Base-by-base conservation (phyloP, 805 yeast genomes). In the Barnettozyma populi region DNA sequence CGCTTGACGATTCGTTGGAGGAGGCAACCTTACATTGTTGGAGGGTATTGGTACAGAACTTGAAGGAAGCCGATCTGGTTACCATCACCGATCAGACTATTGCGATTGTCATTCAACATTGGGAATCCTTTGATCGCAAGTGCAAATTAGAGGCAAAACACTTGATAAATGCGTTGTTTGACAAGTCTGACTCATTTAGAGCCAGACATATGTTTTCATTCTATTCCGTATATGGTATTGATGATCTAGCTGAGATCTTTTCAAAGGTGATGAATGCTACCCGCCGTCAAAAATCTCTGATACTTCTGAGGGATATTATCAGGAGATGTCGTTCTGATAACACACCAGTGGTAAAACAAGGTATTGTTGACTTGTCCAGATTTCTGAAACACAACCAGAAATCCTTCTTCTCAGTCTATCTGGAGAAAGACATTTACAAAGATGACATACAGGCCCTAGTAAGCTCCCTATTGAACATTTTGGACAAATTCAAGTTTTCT, bases 31-130 rank as follows among this genome's bases (percentile, higher is more conserved):
- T 94, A 37, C 69, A 73, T 41, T 84, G 94, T 47, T 83, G 96
- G 84, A 71, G 73, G 44, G 70, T 73, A 2, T 68, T 92, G 44
- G 76, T 87, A 2, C 68, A 72, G 16, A 71, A 70, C n/a, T 64
- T 92, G 16, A 77, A 72, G 13, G 73, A 76, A 25, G 70, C 74
- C 2, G 80, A 82, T 50, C 68, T 87, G 35, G 75, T 77, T 0
- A 80, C 87, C 2, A 71, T 90, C 31, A 73, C 87, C 36, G 95
- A 89, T 61, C 76, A 87, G 35, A 73, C 90, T 0, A 72, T 89
- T 11, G 83, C 96, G 2, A 74, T 86, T 35, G 72, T 89, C 21
- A 71, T 86, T 36, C 94, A 87, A 60, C 76, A 76, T 47, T 89
- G 90, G 79, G 58, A 61, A 2, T 48, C 53, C 0, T 80, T 90